Evolutionary conservation across 352 stramenopile species (phyloP).

Genomic region (Blastocystis sp.): DNA sequence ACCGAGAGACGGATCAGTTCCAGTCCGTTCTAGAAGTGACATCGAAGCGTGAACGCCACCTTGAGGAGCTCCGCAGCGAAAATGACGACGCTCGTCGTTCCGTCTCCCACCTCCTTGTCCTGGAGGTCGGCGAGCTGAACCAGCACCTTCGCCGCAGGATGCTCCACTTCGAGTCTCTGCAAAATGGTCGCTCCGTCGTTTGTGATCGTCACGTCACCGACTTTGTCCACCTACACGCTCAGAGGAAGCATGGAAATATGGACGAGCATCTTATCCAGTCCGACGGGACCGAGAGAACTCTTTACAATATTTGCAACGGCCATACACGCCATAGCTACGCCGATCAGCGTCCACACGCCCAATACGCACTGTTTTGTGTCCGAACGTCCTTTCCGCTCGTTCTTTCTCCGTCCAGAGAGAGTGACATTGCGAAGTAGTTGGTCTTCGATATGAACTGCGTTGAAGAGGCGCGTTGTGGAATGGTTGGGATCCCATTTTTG

Average conservation of each 20-base stretch:
- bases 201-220: conserved; percentile 98
- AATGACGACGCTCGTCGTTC: conserved; percentile 96
- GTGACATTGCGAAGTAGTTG: no score
- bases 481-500: no score
- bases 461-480: no score
- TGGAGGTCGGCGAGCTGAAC: conserved; percentile 82
- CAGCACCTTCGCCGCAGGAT: conserved; percentile 88
- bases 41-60: conserved; percentile 58
- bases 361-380: conserved; percentile 47
- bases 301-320: conserved; percentile 99
- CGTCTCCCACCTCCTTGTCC: conserved; percentile 96
- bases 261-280: conserved; percentile 98
- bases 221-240: conserved; percentile 70
- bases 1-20: conserved; percentile 69
- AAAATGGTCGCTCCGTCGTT: conserved; percentile 99
- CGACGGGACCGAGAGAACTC: conserved; percentile 89
- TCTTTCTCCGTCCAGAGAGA: conserved; percentile 52
- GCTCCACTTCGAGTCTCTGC: conserved; percentile 94
- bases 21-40: conserved; percentile 59
- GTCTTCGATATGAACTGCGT: no score
- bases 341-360: conserved; percentile 12
- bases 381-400: conserved; percentile 46
- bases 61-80: conserved; percentile 91
- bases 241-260: not conserved
- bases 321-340: conserved; percentile 83